A percentile compares a stretch with the other conserved stretches of the same genome.
Evolutionary conservation across 495 filamentous ascomycete species (phyloP).

Genomic region (Xylaria longipes): DNA sequence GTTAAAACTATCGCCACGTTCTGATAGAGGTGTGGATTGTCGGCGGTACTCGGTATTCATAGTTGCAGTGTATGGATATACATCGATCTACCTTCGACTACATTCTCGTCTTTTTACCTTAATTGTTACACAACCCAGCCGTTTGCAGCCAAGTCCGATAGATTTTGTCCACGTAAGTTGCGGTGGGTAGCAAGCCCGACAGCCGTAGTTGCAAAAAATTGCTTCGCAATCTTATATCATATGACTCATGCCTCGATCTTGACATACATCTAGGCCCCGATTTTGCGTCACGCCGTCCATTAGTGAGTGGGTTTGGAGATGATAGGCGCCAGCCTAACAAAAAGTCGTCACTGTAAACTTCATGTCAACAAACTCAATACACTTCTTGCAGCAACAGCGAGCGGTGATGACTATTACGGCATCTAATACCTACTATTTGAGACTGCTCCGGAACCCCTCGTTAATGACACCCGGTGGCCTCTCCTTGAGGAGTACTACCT

Average conservation of each 20-base stretch:
- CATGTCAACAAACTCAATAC: not conserved
- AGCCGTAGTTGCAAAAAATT: not conserved
- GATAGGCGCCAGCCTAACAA: not conserved
- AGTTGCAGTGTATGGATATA: not conserved
- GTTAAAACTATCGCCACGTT: not conserved
- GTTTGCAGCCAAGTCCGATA: not conserved
- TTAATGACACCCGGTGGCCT: not conserved
- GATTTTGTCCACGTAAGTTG: constrained; percentile 11
- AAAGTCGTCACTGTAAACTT: not conserved
- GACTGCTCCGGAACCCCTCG: not conserved
- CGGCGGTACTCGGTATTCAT: too few species aligned
- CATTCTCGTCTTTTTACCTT: not conserved
- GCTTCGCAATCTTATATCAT: constrained; percentile 2
- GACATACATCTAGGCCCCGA: constrained; percentile 4
- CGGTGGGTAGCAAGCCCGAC: not conserved
- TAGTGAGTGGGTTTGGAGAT: constrained; percentile 6
- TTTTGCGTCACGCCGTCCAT: not conserved
- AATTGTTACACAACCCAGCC: not conserved
- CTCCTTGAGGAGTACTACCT: not conserved
- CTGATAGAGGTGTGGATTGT: too few species aligned
- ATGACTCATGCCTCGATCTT: constrained; percentile 15
- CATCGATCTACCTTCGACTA: not conserved
- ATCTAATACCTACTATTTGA: not conserved
- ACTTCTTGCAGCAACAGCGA: not conserved
- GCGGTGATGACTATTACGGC: not conserved